phyloP scores from a whole-genome alignment of 345 rosid genomes.

The Erucastrum elatum region DNA sequence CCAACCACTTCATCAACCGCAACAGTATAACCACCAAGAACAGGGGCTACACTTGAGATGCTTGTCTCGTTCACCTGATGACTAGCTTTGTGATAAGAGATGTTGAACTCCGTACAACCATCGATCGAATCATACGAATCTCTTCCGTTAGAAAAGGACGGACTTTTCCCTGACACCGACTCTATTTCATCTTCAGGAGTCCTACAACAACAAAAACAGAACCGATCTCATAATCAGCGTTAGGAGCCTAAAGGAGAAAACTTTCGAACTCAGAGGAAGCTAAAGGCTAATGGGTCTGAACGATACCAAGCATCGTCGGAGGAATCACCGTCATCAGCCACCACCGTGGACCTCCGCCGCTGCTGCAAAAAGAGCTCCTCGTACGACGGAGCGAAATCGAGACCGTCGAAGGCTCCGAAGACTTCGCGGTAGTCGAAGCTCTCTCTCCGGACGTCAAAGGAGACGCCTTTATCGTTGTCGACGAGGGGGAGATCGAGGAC shows the following conservation, averaged over 20 bases:
- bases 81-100: slow-evolving; percentile 68
- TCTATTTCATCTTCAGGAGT: slow-evolving; percentile 61
- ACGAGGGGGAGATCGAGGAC: slow-evolving; percentile 80
- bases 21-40: slow-evolving; percentile 48
- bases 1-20: slow-evolving; percentile 49
- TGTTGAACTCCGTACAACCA: slow-evolving; percentile 60
- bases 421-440: slow-evolving; percentile 71
- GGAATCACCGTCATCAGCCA: slow-evolving; percentile 42
- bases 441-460: slow-evolving; percentile 66
- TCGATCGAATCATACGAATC: slow-evolving; percentile 59
- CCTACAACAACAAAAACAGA: slow-evolving; percentile 46
- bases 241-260: background rate
- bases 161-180: slow-evolving; percentile 58
- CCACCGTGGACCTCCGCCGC: slow-evolving; percentile 32
- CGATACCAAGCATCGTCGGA: slow-evolving; percentile 81
- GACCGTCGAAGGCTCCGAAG: slow-evolving; percentile 60
- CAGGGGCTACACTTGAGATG: slow-evolving; percentile 42
- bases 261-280: background rate
- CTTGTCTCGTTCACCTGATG: slow-evolving; percentile 42
- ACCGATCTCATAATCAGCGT: background rate
- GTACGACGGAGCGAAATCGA: slow-evolving; percentile 62
- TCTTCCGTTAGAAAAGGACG: slow-evolving; percentile 54
- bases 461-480: slow-evolving; percentile 47
- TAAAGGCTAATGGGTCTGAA: background rate
- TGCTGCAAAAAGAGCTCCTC: slow-evolving; percentile 56